Evolutionary conservation across 345 rosid genomes (phyloP).

Genomic region (Draba incana): DNA sequence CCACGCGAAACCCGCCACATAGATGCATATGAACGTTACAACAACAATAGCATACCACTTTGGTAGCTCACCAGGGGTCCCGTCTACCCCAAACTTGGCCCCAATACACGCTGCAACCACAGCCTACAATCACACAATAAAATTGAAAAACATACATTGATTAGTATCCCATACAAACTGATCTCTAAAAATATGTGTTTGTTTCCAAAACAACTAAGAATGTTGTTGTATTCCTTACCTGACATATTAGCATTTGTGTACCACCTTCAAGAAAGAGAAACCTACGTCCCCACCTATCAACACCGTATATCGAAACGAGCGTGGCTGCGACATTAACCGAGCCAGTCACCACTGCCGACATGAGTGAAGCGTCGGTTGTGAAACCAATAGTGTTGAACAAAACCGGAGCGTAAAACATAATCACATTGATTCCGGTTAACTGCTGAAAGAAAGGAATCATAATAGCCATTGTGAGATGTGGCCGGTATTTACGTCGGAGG

Average conservation of each 20-base stretch:
- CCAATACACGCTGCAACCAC: slow-evolving; percentile 48
- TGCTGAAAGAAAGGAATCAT: slow-evolving; percentile 86
- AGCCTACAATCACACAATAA: slow-evolving; percentile 35
- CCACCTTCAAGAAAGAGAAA: slow-evolving; percentile 49
- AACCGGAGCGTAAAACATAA: slow-evolving; percentile 91
- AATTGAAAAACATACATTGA: neutral
- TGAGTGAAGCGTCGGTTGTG: slow-evolving; percentile 62
- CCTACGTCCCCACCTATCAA: slow-evolving; percentile 46
- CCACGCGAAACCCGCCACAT: slow-evolving; percentile 49
- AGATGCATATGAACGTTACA: slow-evolving; percentile 44
- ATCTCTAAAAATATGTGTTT: neutral
- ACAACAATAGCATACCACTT: slow-evolving; percentile 47
- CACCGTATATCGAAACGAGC: slow-evolving; percentile 43
- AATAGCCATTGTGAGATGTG: slow-evolving; percentile 75
- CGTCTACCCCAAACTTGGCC: slow-evolving; percentile 45
- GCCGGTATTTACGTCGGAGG: slow-evolving; percentile 77
- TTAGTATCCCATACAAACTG: neutral
- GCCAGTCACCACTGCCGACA: slow-evolving; percentile 47
- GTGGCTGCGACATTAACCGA: slow-evolving; percentile 43
- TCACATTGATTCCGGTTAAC: slow-evolving; percentile 83
- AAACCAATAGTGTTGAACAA: slow-evolving; percentile 85
- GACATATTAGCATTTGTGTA: slow-evolving; percentile 47
- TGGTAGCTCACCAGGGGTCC: slow-evolving; percentile 41
- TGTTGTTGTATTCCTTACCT: slow-evolving; percentile 30
- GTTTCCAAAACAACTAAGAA: neutral